Percentiles rank a stretch among this genome's conserved stretches.
phyloP scores from a whole-genome alignment of 305 asterid species.

The Nicotiana rustica region DNA sequence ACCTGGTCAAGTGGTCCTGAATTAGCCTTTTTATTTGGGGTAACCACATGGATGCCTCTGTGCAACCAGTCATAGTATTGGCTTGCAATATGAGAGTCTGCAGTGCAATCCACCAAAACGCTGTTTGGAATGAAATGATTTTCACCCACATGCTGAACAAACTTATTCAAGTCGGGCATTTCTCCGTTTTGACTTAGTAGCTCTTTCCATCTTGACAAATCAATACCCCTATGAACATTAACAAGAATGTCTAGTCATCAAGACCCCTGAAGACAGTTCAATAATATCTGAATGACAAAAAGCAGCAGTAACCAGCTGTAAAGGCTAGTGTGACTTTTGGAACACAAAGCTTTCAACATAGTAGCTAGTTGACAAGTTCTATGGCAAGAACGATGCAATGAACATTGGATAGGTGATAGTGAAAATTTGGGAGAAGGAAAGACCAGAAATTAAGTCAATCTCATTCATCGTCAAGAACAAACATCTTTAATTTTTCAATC shows the following conservation, averaged over 20 bases:
- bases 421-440: conserved; percentile 13
- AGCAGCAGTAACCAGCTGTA: conserved; percentile 16
- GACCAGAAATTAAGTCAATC: neutral
- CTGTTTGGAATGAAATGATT: conserved; percentile 94
- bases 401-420: neutral
- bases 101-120: conserved; percentile 92
- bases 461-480: too few relatives aligned
- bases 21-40: conserved; percentile 99
- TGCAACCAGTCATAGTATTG: conserved; percentile 92
- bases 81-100: conserved; percentile 85
- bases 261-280: conserved; percentile 27
- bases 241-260: conserved; percentile 28
- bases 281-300: neutral
- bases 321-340: conserved; percentile 5
- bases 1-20: conserved; percentile 99
- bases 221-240: conserved; percentile 71
- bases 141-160: conserved; percentile 85
- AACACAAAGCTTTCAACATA: neutral
- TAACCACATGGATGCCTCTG: conserved; percentile 88
- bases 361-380: neutral
- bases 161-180: conserved; percentile 80
- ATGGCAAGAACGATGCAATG: conserved; percentile 1
- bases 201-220: conserved; percentile 87
- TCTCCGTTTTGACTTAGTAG: conserved; percentile 67
- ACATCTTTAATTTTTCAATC: neutral